A percentile compares a stretch with the other conserved stretches of the same genome.
phyloP scores from a whole-genome alignment of 202 grass and related monocot species.

The Eragrostis tef region DNA sequence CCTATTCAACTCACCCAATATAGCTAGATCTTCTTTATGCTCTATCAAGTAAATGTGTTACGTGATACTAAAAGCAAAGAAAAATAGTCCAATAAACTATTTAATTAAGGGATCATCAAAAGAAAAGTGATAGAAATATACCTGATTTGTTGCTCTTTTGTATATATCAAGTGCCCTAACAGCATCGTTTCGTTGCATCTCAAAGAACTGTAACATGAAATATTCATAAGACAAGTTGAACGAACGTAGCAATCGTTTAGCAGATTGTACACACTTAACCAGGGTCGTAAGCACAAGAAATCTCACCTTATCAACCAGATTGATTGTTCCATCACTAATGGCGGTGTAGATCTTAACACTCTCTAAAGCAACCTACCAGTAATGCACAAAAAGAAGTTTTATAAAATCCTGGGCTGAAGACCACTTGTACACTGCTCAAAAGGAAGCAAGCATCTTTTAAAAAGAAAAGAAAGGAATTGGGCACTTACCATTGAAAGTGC shows the following conservation, averaged over 20 bases:
- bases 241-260: constrained; percentile 9
- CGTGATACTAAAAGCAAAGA: background rate
- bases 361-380: constrained; percentile 80
- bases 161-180: constrained; percentile 96
- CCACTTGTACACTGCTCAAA: constrained; percentile 37
- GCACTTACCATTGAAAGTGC: constrained; percentile 84
- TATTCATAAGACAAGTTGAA: constrained; percentile 36
- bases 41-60: constrained; percentile 18
- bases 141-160: constrained; percentile 93
- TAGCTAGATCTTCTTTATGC: background rate
- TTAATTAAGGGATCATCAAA: constrained; percentile 2
- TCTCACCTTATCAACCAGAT: constrained; percentile 96
- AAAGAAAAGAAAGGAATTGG: background rate
- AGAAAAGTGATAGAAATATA: constrained; percentile 39
- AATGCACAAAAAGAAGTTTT: constrained; percentile 51
- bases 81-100: constrained; percentile 20
- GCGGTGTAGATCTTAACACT: constrained; percentile 96
- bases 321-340: constrained; percentile 88
- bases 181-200: constrained; percentile 94
- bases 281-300: constrained; percentile 32
- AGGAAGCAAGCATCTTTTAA: constrained; percentile 28
- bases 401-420: constrained; percentile 32
- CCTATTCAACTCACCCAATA: constrained; percentile 15
- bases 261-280: constrained; percentile 22
- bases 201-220: constrained; percentile 81